phyloP scores from a whole-genome alignment of 352 stramenopile species.

The Globisporangium spinosum region DNA sequence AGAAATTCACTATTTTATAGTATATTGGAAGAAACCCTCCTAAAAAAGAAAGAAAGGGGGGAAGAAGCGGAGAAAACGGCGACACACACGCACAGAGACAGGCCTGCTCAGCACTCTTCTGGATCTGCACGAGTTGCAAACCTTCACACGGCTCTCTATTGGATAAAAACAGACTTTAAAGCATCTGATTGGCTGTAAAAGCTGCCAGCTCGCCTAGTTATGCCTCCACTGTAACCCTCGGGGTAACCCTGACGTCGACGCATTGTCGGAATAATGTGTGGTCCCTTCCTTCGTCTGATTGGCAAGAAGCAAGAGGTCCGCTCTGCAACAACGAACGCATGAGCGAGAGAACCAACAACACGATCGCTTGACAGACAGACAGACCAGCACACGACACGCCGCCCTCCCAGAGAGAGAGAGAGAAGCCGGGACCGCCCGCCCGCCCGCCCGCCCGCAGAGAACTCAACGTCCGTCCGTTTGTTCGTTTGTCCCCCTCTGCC shows the following conservation, averaged over 20 bases:
- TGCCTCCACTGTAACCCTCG: not conserved
- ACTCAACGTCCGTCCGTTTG: not conserved
- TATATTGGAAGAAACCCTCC: no score
- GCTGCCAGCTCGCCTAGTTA: not conserved
- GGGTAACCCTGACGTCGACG: not conserved
- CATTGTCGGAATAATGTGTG: not conserved
- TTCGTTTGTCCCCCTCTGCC: not conserved
- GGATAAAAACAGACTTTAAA: not conserved
- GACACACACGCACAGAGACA: not conserved
- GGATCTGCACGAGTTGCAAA: not conserved
- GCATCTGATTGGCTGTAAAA: not conserved
- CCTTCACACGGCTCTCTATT: not conserved
- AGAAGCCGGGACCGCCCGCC: not conserved
- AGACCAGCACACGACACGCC: not conserved
- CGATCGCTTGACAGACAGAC: not conserved
- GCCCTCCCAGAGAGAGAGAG: not conserved
- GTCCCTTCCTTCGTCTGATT: conserved; percentile 4
- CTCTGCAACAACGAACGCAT: conserved; percentile 2
- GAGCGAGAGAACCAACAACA: not conserved
- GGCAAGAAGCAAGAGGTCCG: conserved; percentile 2
- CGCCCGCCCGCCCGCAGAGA: not conserved
- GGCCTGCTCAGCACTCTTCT: not conserved
- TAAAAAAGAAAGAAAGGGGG: conserved; percentile 12
- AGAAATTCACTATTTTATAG: no score
- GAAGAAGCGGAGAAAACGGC: conserved; percentile 14